phyloP scores from a whole-genome alignment of 2,329 filamentous ascomycete species.

The Phaeosphaeria sp. region DNA sequence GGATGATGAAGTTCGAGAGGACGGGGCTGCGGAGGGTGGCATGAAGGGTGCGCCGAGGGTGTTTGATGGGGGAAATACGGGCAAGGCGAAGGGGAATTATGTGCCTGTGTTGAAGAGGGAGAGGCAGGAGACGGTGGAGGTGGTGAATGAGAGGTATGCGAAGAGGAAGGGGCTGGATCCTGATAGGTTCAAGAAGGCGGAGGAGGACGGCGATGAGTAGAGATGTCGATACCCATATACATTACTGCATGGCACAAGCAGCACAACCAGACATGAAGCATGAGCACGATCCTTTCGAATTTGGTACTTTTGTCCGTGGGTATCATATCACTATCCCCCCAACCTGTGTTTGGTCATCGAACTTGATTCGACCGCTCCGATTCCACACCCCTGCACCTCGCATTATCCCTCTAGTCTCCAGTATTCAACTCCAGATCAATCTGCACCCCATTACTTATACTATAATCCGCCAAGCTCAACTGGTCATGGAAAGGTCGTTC shows the following conservation, averaged over 20 bases:
- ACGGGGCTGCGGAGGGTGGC: conserved; percentile 24
- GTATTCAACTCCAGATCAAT: conserved; percentile 55
- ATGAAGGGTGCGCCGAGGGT: conserved; percentile 56
- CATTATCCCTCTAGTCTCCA: conserved; percentile 32
- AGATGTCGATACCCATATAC: neutral
- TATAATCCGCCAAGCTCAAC: conserved; percentile 87
- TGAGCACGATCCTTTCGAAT: neutral
- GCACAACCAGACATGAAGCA: neutral
- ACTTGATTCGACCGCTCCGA: neutral
- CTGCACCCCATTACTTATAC: conserved; percentile 86
- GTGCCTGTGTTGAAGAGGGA: conserved; percentile 62
- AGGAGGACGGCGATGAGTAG: conserved; percentile 44
- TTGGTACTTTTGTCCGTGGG: neutral
- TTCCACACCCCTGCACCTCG: neutral
- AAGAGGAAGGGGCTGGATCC: conserved; percentile 56
- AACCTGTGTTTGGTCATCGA: neutral
- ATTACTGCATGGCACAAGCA: neutral
- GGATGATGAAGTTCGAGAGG: conserved; percentile 15
- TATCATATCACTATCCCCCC: conserved; percentile 4
- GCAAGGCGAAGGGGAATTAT: conserved; percentile 64
- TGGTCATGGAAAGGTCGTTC: conserved; percentile 94
- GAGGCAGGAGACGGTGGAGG: conserved; percentile 64
- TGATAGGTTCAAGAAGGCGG: conserved; percentile 11
- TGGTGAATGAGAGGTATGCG: conserved; percentile 68
- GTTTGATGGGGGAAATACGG: conserved; percentile 65